Base-by-base conservation (phyloP, 352 stramenopile species). In the Phytopythium oedochilum region DNA sequence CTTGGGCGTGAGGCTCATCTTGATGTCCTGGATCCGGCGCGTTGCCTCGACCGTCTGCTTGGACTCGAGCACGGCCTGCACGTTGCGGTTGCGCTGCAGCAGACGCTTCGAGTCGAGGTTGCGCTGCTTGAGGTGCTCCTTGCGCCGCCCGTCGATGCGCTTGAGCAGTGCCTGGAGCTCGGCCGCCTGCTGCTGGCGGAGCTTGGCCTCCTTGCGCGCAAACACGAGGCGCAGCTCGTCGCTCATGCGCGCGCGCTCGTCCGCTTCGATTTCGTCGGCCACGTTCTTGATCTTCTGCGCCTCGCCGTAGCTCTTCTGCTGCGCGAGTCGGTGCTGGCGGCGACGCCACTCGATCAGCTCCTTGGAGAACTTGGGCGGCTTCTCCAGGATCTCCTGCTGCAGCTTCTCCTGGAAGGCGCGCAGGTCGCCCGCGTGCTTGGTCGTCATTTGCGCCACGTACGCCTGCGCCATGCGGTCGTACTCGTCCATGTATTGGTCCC, bases 281-380 rank as follows among this genome's bases (percentile, higher is more conserved):
- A 98, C 92, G 59, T 95, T 76, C 73, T 98, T 98, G 51, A 98
- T 95, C 66, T 96, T 96, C 58, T 98, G 93, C 3, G 96, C 96
- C 57, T 98, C 92, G 7, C 74, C 65, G 60, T 98, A 98, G 39
- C 86, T 89, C 55, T 98, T 96, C 58, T 97, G 88, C 58, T 97
- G 88, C 11, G 96, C 94, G 28, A 98, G 75, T 0, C 97, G 79
- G 60, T 97, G 83, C 69, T 98, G 89, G n/a, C 92, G 73, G 39
- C 93, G 86, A 22, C 96, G 82, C 88, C 91, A 98, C 59, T 98
- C 88, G 38, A 98, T 95, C 52, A 98, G 71, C 70, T 98, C 90
- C 52, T 94, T 92, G 4, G 84, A 97, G 59, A 96, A 98, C 63
- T 98, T 98, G 18, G 87, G 88, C 11, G 89, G 89, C 2, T 80